These are phyloP conservation scores for Exophiala phaeomuriformis DNA, from an alignment of 2,329 filamentous ascomycete species.

Conservation along the genomic window DNA sequence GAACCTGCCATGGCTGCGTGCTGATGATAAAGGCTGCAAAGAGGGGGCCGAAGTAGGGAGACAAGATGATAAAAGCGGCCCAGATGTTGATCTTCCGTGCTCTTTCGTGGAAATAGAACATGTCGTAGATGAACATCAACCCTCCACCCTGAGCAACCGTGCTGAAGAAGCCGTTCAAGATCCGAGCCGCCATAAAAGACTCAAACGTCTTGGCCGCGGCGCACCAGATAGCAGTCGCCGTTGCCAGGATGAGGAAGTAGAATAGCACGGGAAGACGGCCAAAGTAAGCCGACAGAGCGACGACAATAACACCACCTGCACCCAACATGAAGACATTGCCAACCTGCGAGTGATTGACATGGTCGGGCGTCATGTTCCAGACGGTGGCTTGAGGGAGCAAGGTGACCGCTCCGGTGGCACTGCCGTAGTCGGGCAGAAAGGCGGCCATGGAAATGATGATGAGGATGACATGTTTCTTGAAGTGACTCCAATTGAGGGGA, in stretches of 20 bases:
- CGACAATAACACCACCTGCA: conserved; percentile 36
- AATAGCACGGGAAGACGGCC: conserved; percentile 41
- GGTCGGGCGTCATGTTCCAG: conserved; percentile 35
- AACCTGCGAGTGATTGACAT: conserved; percentile 37
- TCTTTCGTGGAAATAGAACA: conserved; percentile 38
- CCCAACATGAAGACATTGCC: conserved; percentile 42
- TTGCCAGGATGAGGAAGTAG: conserved; percentile 32
- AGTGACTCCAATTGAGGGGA: conserved; percentile 34
- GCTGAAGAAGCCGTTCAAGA: conserved; percentile 42
- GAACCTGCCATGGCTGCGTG: conserved; percentile 33
- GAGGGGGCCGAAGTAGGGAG: conserved; percentile 27
- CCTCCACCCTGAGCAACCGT: conserved; percentile 38
- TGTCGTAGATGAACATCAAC: conserved; percentile 40
- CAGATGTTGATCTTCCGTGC: conserved; percentile 38
- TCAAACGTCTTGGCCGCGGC: conserved; percentile 34
- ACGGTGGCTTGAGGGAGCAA: conserved; percentile 35
- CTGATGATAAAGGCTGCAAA: conserved; percentile 35
- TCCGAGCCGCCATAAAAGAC: conserved; percentile 38
- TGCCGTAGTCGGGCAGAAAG: conserved; percentile 40
- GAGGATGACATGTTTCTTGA: conserved; percentile 34
- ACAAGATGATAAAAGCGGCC: conserved; percentile 33
- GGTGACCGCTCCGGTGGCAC: conserved; percentile 37
- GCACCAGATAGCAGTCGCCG: conserved; percentile 37
- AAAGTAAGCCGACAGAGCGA: conserved; percentile 38
- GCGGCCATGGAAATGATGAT: conserved; percentile 35